A percentile compares a stretch with the other conserved stretches of the same genome.
These are phyloP conservation scores for sorghum (Sorghum bicolor) DNA, from an alignment of 176 grass and related monocot genomes.

Conservation along the genomic window DNA sequence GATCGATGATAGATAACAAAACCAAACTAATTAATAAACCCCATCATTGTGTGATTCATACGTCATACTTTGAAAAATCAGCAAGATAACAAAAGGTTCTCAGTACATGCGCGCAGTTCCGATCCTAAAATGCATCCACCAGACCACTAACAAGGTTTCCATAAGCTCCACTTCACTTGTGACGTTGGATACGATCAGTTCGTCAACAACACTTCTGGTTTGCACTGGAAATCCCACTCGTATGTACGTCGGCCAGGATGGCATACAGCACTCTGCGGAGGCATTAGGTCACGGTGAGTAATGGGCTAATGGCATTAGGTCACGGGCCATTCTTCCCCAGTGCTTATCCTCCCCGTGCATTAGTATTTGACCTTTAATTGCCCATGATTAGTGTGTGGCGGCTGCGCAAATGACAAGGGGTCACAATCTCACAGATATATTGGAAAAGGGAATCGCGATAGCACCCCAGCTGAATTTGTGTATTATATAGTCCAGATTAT, in stretches of 20 bases:
- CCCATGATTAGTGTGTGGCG: conserved; percentile 7
- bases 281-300: background rate
- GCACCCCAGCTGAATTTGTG: background rate
- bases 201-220: background rate
- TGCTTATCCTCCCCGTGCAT: conserved; percentile 26
- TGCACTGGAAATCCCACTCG: conserved; percentile 11
- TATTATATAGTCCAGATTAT: background rate
- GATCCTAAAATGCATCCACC: background rate
- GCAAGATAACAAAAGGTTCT: background rate
- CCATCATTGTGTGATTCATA: background rate
- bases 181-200: background rate
- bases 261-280: background rate
- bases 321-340: conserved; percentile 30
- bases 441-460: conserved; percentile 4
- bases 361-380: conserved; percentile 35
- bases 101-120: background rate
- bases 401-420: conserved; percentile 17
- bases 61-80: background rate
- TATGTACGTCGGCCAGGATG: background rate
- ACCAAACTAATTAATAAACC: background rate
- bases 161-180: conserved; percentile 14
- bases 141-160: conserved; percentile 3
- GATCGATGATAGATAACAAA: background rate
- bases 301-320: conserved; percentile 30
- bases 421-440: conserved; percentile 29